Evolutionary conservation across 2,329 filamentous ascomycete species (phyloP), one percentile per base, ranked within the genome.

Genomic region (Penicillium sp.): DNA sequence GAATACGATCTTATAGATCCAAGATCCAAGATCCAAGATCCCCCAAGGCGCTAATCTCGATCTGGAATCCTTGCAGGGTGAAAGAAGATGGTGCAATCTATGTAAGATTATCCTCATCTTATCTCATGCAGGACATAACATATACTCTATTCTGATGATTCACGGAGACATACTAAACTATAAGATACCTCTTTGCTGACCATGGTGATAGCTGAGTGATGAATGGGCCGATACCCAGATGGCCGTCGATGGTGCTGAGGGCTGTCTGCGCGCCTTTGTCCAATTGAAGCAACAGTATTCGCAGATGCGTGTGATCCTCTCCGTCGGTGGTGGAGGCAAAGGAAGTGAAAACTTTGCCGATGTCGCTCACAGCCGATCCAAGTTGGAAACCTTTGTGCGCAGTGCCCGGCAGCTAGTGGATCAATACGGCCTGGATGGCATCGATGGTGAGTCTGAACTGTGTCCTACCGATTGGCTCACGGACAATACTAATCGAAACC

Each of bases 221-320:
- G 88, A 91, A 72, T 90, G 84, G 83, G 89, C 88, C 42, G 90
- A 93, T 76, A 79, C 83, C 36, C 81, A 86, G 64, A 88, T 87
- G 65, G 83, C 86, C 16, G 88, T 91, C 43, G 88, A 92, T 62
- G 89, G 88, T 39, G 82, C 84, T 3, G 79, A 83, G 44, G 89
- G 88, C 36, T 91, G 88, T 40, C 76, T 94, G 48, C 86, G 87
- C 28, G 89, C 90, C 9, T 82, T 93, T 65, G 86, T 87, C 72
- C 81, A 87, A 59, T 79, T 92, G 59, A 93, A 92, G 72, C 79
- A 84, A 61, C 82, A 84, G 62, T 86, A 92, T 67, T 82, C 82
- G 28, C 83, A 89, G 67, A 78, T 94, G 50, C 87, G 88, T 63
- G 83, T 92, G n/a, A 80, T 93, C 13, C 76, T 94, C 23, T 93